Conservation (phyloP, 2,329 filamentous ascomycete species). For the Lomentospora prolificans region DNA sequence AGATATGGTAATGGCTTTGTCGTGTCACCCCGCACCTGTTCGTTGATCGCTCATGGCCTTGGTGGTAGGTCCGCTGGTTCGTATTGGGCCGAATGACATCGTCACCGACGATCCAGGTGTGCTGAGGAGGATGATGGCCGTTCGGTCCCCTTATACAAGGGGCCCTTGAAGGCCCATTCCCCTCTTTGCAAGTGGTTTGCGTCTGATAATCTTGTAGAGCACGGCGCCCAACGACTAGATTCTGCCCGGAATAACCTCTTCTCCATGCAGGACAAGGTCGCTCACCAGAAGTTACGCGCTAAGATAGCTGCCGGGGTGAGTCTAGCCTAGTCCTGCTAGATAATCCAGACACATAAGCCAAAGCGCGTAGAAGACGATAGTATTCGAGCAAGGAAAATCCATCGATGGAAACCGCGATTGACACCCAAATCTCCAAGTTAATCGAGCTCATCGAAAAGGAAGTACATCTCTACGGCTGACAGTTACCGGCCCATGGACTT, state of each 20-base stretch:
- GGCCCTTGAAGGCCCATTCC: slow-evolving; percentile 17
- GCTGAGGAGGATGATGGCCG: slow-evolving; percentile 25
- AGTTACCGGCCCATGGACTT: slow-evolving; percentile 35
- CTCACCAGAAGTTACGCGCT: slow-evolving; percentile 29
- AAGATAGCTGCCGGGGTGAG: slow-evolving; percentile 37
- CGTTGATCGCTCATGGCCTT: too few relatives aligned
- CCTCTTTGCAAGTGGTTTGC: slow-evolving; percentile 19
- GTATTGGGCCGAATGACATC: slow-evolving; percentile 32
- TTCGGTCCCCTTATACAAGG: slow-evolving; percentile 23
- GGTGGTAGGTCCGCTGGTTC: slow-evolving; percentile 23
- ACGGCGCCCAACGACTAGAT: slow-evolving; percentile 39
- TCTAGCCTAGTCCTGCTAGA: too few relatives aligned
- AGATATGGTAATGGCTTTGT: slow-evolving; percentile 16
- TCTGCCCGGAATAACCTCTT: slow-evolving; percentile 43
- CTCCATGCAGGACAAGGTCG: slow-evolving; percentile 35
- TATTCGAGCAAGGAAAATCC: slow-evolving; percentile 34
- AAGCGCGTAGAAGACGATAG: not conserved
- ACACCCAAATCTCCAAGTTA: slow-evolving; percentile 33
- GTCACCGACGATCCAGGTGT: slow-evolving; percentile 28
- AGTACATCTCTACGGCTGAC: slow-evolving; percentile 27
- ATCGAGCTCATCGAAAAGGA: slow-evolving; percentile 36
- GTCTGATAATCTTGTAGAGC: slow-evolving; percentile 23
- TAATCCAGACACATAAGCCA: too few relatives aligned
- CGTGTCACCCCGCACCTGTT: too few relatives aligned
- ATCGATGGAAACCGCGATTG: slow-evolving; percentile 37